phyloP scores from a whole-genome alignment of 2,329 filamentous ascomycete species.

The Coniochaeta sp. region DNA sequence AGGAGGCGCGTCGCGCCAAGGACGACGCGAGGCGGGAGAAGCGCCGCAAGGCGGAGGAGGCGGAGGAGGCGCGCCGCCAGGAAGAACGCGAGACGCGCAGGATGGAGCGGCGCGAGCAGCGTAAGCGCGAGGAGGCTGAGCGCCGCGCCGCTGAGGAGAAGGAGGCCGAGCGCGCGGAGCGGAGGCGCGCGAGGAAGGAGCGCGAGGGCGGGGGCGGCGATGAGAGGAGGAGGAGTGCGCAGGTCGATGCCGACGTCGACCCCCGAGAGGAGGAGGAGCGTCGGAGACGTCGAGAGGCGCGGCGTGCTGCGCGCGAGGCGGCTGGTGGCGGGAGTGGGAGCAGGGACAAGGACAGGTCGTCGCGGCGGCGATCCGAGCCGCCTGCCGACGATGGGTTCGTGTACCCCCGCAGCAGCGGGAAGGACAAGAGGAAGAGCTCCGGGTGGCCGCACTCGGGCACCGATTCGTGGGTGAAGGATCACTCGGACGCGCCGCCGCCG shows the following conservation, averaged over 20 bases:
- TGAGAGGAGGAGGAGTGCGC: background rate
- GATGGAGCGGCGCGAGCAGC: constrained; percentile 43
- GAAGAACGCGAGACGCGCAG: constrained; percentile 54
- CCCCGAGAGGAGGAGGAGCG: constrained; percentile 50
- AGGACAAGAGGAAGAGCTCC: constrained; percentile 20
- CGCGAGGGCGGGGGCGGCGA: constrained; percentile 32
- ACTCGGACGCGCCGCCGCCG: constrained; percentile 54
- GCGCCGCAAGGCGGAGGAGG: constrained; percentile 47
- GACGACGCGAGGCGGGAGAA: constrained; percentile 50
- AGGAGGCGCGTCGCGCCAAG: constrained; percentile 49
- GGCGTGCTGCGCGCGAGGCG: constrained; percentile 34
- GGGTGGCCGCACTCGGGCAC: constrained; percentile 57
- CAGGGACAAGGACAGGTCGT: constrained; percentile 10
- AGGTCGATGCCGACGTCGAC: constrained; percentile 33
- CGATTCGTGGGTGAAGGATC: constrained; percentile 59
- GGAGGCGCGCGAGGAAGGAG: constrained; percentile 41
- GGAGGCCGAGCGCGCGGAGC: constrained; percentile 42
- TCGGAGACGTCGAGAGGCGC: constrained; percentile 45
- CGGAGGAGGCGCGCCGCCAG: constrained; percentile 43
- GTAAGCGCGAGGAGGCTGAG: constrained; percentile 41
- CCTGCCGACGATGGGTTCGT: constrained; percentile 28
- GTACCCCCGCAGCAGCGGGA: constrained; percentile 30
- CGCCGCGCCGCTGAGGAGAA: constrained; percentile 38
- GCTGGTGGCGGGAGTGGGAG: background rate
- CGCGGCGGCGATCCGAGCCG: constrained; percentile 31